These are phyloP conservation scores for Mucor piriformis DNA, from an alignment of 371 early-diverging fungal genomes.

Conservation along the genomic window DNA sequence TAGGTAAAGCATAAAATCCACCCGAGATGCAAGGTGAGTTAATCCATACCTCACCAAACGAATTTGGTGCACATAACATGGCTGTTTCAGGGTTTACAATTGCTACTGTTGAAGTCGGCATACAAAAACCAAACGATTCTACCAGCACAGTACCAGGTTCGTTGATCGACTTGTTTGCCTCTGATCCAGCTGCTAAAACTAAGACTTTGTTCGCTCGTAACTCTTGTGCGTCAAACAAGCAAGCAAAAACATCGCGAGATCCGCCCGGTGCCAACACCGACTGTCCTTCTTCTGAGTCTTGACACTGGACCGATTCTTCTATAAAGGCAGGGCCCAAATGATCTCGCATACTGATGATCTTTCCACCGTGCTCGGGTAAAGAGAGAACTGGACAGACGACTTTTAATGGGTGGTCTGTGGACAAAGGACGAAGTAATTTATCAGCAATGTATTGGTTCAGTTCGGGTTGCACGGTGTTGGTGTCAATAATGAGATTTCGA, in stretches of 20 bases:
- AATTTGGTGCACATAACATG: slow-evolving; percentile 67
- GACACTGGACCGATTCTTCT: slow-evolving; percentile 17
- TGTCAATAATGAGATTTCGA: slow-evolving; percentile 65
- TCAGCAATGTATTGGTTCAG: slow-evolving; percentile 61
- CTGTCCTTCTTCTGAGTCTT: slow-evolving; percentile 2
- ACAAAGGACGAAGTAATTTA: slow-evolving; percentile 63
- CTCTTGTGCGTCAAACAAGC: slow-evolving; percentile 53
- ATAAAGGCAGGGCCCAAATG: slow-evolving; percentile 33
- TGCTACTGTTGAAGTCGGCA: slow-evolving; percentile 59
- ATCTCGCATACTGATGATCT: slow-evolving; percentile 62
- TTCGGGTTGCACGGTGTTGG: slow-evolving; percentile 56
- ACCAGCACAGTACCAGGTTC: slow-evolving; percentile 6
- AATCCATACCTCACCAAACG: slow-evolving; percentile 83
- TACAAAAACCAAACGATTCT: slow-evolving; percentile 58
- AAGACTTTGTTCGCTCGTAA: slow-evolving; percentile 42
- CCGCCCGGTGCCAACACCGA: slow-evolving; percentile 36
- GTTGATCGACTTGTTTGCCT: slow-evolving; percentile 18
- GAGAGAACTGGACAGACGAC: slow-evolving; percentile 68
- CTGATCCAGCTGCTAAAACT: slow-evolving; percentile 50
- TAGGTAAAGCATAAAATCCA: slow-evolving; percentile 77
- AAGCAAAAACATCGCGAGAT: slow-evolving; percentile 50
- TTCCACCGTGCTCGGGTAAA: slow-evolving; percentile 74
- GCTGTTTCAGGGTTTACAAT: slow-evolving; percentile 80
- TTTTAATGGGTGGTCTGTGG: slow-evolving; percentile 48
- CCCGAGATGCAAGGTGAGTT: slow-evolving; percentile 67